Evolutionary conservation across 2,329 filamentous ascomycete species (phyloP), one percentile per base, ranked within the genome.

Genomic region (Ascochyta koolunga): DNA sequence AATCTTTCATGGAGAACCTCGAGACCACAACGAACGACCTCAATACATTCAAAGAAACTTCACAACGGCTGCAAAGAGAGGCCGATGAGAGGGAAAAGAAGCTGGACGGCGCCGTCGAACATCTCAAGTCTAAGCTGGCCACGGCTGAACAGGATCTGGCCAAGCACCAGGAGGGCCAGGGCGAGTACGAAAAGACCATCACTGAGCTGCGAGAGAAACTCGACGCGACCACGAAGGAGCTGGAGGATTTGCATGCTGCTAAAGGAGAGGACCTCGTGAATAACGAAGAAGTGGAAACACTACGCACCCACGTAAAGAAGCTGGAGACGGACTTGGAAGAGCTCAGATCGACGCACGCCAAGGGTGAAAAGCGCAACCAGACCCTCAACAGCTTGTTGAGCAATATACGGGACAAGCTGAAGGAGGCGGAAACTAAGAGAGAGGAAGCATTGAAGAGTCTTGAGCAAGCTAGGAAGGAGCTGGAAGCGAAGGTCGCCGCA

Each of bases 21-120:
- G 89, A 92, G 68, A 83, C 83, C 44, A 83, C 87, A 0, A 88
- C 86, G 1, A 79, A 83, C 11, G 86, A 91, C 63, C 76, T 91
- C 6, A 81, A 82, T 42, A 77, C 76, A 10, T 66, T 85, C 58
- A 79, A 78, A 32, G 83, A 86, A 19, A 76, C 73, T 22, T 82
- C 81, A 56, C 79, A 82, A 22, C 79, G 66, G 6, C 54, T 71
- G 9, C 65, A 73, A 32, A 65, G 59, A 39, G 73, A 77, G 16
- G 62, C 68, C 0, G 56, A 65, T 4, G 68, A 71, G 25, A 68
- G 67, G 3, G 60, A 71, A 36, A 65, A 70, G 44, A 60, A 61
- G 40, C 65, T 76, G 13, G 62, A 71, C 38, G 43, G 54, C 18
- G 67, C 50, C 5, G 60, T 73, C 33, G 48, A 53, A 1, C 70